phyloP scores from a whole-genome alignment of 2,329 filamentous ascomycete genomes.

The Exophiala spinifera region DNA sequence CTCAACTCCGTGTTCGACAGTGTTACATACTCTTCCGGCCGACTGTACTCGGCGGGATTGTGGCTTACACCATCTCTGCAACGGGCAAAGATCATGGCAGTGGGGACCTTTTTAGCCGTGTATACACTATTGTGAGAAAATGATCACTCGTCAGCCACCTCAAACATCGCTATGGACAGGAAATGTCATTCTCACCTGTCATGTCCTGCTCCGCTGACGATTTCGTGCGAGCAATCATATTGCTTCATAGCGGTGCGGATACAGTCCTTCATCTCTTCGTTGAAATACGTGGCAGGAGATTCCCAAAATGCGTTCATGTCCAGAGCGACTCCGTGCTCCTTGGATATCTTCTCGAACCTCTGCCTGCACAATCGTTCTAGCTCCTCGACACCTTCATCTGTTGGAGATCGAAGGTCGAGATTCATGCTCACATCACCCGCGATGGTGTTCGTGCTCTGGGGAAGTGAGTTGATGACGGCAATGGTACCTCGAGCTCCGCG shows the following conservation, averaged over 20 bases:
- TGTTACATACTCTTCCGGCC: slow-evolving; percentile 13
- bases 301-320: slow-evolving; percentile 9
- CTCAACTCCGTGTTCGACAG: background rate
- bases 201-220: slow-evolving; percentile 13
- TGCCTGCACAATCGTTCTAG: slow-evolving; percentile 2
- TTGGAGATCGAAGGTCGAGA: slow-evolving; percentile 18
- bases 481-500: slow-evolving; percentile 63
- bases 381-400: background rate
- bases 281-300: slow-evolving; percentile 8
- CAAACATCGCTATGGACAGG: background rate
- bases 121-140: slow-evolving; percentile 7
- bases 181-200: slow-evolving; percentile 4
- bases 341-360: slow-evolving; percentile 4
- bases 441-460: slow-evolving; percentile 23
- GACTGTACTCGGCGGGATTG: slow-evolving; percentile 45
- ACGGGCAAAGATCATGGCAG: slow-evolving; percentile 67
- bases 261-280: slow-evolving; percentile 8
- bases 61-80: slow-evolving; percentile 62
- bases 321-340: slow-evolving; percentile 1
- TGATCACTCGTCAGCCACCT: background rate
- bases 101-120: slow-evolving; percentile 40
- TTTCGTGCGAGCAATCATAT: slow-evolving; percentile 8
- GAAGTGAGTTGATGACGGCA: slow-evolving; percentile 18
- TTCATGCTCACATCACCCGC: slow-evolving; percentile 16
- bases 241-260: slow-evolving; percentile 5